Evolutionary conservation across 2,329 filamentous ascomycete genomes (phyloP), one percentile per base, ranked within the genome.

Genomic region (Monilinia polystroma): DNA sequence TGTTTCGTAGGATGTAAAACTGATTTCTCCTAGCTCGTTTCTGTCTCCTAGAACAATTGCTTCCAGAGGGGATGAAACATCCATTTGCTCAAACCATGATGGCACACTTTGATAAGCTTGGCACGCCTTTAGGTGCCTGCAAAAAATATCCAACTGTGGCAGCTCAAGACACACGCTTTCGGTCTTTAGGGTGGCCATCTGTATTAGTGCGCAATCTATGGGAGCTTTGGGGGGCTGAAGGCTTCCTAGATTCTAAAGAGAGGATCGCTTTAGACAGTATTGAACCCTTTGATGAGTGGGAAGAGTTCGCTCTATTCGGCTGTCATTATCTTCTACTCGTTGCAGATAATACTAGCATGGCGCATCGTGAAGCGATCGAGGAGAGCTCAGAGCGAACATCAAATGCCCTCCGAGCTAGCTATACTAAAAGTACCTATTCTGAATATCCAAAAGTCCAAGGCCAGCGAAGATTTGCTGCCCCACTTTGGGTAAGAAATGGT

Each of bases 201-300:
- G 82, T 89, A 20, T 79, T 83, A 18, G 84, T 87, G 55, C 84
- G 85, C 75, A 91, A 88, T 72, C 80, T 97, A 14, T 97, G 93
- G 92, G 85, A 92, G 66, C 81, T 93, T 0, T 97, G 93, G 93
- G 86, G 84, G 14, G 86, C 90, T 70, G 80, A 86, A 18, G 75
- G 79, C 3, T 93, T 93, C 76, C 78, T 96, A 26, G 81, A 81
- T 7, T 74, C 82, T 1, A 78, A 82, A 1, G 83, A 91, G 69
- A 84, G 91, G 70, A 79, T 76, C 47, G 79, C 79, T 14, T 79
- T 97, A 18, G 89, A 97, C 72, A 75, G 79, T 0, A 78, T 93
- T 20, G 94, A 97, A 74, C 87, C 90, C 0, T 97, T 98, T 75
- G 94, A 98, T 76, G 93, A 97, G 78, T 97, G 92, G 92, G 94